Conservation (phyloP, 768 basidiomycete species). For the Boletus insuetus region DNA sequence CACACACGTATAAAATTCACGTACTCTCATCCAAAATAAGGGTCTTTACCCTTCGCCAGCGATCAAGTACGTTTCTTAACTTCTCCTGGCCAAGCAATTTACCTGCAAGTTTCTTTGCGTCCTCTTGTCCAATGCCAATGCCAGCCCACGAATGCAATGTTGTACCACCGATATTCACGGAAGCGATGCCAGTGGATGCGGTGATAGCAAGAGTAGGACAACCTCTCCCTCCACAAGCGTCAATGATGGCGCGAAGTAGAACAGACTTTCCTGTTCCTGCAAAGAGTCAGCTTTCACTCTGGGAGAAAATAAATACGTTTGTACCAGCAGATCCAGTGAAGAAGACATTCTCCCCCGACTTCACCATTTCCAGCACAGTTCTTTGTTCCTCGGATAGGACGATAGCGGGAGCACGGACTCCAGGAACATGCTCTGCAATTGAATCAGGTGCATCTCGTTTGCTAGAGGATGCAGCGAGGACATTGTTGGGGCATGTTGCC, state of each 20-base stretch:
- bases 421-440: not conserved
- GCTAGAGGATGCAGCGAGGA: not conserved
- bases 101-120: slow-evolving; percentile 46
- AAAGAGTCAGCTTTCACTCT: slow-evolving; percentile 1
- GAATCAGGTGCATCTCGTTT: not conserved
- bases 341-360: slow-evolving; percentile 65
- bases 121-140: slow-evolving; percentile 67
- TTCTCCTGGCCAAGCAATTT: slow-evolving; percentile 49
- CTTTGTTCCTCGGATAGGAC: slow-evolving; percentile 53
- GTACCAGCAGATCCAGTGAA: slow-evolving; percentile 83
- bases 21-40: slow-evolving; percentile 86
- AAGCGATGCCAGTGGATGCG: slow-evolving; percentile 77
- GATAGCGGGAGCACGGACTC: slow-evolving; percentile 20
- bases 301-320: not conserved
- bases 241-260: slow-evolving; percentile 72
- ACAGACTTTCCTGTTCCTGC: slow-evolving; percentile 83
- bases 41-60: slow-evolving; percentile 62
- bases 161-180: slow-evolving; percentile 77
- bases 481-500: not conserved
- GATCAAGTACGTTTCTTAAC: slow-evolving; percentile 39
- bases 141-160: slow-evolving; percentile 86
- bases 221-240: slow-evolving; percentile 37
- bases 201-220: slow-evolving; percentile 60
- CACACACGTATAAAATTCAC: slow-evolving; percentile 16
- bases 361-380: slow-evolving; percentile 49